Conservation (phyloP, 768 basidiomycete genomes). For the Hygrophorus pudorinus region DNA sequence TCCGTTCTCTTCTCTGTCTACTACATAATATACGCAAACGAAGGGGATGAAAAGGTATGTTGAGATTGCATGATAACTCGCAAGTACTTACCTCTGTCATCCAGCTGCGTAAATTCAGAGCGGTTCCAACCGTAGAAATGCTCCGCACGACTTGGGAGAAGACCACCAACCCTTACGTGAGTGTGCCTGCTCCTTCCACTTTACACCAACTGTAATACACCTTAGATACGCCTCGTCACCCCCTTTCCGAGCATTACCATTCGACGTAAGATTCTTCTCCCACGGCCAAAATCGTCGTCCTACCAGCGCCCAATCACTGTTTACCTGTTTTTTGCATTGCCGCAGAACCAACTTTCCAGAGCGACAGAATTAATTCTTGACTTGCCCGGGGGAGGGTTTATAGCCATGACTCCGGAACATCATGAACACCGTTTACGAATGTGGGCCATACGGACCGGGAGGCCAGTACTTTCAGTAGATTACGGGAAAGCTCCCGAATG, state of each 20-base stretch:
- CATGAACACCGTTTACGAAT: constrained; percentile 87
- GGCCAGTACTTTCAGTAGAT: constrained; percentile 77
- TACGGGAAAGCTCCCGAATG: constrained; percentile 98
- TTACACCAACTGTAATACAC: constrained; percentile 1
- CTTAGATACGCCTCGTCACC: constrained; percentile 60
- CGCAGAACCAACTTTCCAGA: constrained; percentile 49
- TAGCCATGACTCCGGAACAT: constrained; percentile 92
- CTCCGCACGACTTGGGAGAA: constrained; percentile 96
- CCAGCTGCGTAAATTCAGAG: constrained; percentile 84
- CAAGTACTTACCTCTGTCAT: not conserved
- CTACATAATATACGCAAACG: constrained; percentile 79
- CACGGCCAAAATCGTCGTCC: constrained; percentile 66
- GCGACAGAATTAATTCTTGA: constrained; percentile 82
- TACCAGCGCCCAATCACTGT: constrained; percentile 78
- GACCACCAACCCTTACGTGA: constrained; percentile 84
- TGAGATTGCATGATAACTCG: not conserved
- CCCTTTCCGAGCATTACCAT: constrained; percentile 52
- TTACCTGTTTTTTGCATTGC: constrained; percentile 72
- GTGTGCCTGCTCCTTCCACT: constrained; percentile 14
- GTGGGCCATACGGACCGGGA: constrained; percentile 76
- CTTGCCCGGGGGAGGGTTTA: constrained; percentile 93
- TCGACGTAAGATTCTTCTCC: constrained; percentile 69
- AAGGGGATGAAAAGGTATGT: constrained; percentile 93
- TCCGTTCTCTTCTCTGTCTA: constrained; percentile 81
- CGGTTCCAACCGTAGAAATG: constrained; percentile 94